A percentile compares a stretch with the other conserved stretches of the same genome.
These are phyloP conservation scores for Termitomyces sp. DNA, from an alignment of 768 basidiomycete species.

Conservation along the genomic window DNA sequence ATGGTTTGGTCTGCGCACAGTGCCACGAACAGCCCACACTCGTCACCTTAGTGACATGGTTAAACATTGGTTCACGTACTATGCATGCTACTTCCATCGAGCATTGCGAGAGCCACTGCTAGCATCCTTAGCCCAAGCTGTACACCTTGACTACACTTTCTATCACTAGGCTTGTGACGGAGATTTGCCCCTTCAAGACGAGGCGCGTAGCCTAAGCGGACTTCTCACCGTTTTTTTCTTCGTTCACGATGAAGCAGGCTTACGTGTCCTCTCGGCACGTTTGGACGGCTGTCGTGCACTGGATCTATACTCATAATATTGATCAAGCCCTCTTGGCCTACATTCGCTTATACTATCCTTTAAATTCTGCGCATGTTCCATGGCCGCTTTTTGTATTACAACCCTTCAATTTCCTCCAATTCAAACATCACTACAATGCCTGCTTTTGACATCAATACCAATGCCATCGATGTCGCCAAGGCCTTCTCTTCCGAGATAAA, in stretches of 20 bases:
- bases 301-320: no score
- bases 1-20: no score
- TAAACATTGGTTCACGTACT: no score
- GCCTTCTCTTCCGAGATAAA: slow-evolving; percentile 7
- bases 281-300: not conserved
- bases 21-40: no score
- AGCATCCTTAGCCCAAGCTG: no score
- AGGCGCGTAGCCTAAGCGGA: not conserved
- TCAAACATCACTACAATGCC: not conserved
- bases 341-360: not conserved
- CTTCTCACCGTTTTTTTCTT: not conserved
- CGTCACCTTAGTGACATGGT: no score
- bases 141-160: no score
- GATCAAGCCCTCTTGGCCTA: not conserved
- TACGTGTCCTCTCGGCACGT: not conserved
- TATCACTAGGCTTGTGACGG: not conserved
- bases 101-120: no score
- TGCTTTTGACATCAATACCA: not conserved
- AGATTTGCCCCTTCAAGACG: not conserved
- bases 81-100: no score
- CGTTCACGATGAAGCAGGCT: not conserved
- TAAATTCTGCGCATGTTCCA: slow-evolving; percentile 1
- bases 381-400: not conserved
- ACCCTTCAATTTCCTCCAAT: not conserved
- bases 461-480: slow-evolving; percentile 3